A percentile compares a stretch with the other conserved stretches of the same genome.
Conservation (phyloP, 768 basidiomycete species). For the Pleurotus giganteus region DNA sequence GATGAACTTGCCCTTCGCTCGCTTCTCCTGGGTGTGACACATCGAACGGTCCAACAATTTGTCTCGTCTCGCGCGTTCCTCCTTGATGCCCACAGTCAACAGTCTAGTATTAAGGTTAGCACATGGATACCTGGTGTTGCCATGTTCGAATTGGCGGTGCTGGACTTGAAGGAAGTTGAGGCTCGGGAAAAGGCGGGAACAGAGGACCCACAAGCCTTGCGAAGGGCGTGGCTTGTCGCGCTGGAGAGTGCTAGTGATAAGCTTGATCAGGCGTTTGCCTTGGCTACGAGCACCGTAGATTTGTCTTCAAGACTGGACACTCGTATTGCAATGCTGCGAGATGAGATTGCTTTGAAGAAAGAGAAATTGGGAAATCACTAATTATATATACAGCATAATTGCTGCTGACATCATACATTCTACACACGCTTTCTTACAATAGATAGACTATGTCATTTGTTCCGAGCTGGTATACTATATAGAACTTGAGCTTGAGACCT, state of each 20-base stretch:
- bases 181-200: slow-evolving; percentile 22
- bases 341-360: slow-evolving; percentile 67
- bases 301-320: slow-evolving; percentile 68
- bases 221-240: slow-evolving; percentile 41
- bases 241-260: slow-evolving; percentile 46
- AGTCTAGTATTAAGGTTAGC: slow-evolving; percentile 41
- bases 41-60: slow-evolving; percentile 54
- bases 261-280: slow-evolving; percentile 49
- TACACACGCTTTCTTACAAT: too few species aligned
- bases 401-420: not conserved
- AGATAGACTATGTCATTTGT: too few species aligned
- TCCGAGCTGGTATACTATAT: too few species aligned
- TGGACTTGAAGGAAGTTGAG: slow-evolving; percentile 63
- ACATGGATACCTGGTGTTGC: slow-evolving; percentile 71
- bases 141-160: slow-evolving; percentile 66
- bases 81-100: slow-evolving; percentile 44
- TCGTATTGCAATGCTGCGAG: slow-evolving; percentile 63
- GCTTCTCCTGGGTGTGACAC: slow-evolving; percentile 64
- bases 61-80: slow-evolving; percentile 46
- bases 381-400: slow-evolving; percentile 1
- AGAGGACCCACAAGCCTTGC: slow-evolving; percentile 30
- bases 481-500: too few species aligned
- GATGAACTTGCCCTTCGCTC: slow-evolving; percentile 72
- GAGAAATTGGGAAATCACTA: slow-evolving; percentile 36
- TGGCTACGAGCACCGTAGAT: slow-evolving; percentile 56